Conservation (phyloP, 176 grass and related monocot species). For the Leersia perrieri region DNA sequence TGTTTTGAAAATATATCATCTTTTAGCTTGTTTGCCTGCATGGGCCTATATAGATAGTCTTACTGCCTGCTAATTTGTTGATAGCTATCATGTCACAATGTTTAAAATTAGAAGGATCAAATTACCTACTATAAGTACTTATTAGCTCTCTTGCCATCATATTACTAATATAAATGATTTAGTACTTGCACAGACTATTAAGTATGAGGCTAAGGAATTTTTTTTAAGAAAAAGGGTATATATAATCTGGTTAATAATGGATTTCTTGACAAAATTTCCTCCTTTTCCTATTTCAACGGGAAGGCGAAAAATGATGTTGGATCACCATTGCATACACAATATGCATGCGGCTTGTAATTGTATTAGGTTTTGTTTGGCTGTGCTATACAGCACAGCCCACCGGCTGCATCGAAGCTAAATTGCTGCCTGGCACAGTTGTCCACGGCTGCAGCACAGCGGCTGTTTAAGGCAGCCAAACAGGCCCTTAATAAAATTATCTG, state of each 20-base stretch:
- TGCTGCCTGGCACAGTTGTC: no score
- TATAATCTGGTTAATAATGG: neutral
- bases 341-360: neutral
- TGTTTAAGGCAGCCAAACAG: no score
- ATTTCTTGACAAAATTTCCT: neutral
- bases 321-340: neutral
- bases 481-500: no score
- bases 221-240: no score
- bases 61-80: constrained; percentile 2
- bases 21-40: constrained; percentile 13
- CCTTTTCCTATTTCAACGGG: neutral
- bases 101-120: constrained; percentile 4
- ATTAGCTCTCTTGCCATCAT: neutral
- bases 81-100: constrained; percentile 3
- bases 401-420: no score
- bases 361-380: neutral
- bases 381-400: no score
- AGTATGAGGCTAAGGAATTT: neutral
- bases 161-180: constrained; percentile 16
- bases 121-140: neutral
- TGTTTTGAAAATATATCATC: constrained; percentile 2
- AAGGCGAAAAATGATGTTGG: neutral
- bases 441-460: no score
- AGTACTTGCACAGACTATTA: neutral
- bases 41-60: neutral